Conservation (phyloP, 257 asterid genomes). For the Plantago major region DNA sequence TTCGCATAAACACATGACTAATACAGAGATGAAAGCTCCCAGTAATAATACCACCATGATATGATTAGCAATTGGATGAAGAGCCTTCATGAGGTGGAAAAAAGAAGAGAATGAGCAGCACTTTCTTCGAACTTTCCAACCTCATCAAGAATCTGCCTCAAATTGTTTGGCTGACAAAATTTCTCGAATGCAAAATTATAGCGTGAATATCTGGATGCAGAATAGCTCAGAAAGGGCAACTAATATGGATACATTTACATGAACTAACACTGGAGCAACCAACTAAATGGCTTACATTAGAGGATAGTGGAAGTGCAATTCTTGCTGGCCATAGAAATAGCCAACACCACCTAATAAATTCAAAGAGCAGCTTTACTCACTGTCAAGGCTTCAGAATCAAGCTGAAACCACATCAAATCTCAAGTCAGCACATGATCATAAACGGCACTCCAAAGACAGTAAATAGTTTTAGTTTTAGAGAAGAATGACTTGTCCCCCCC, state of each 20-base stretch:
- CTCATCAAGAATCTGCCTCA: no score
- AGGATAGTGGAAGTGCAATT: slow-evolving; percentile 60
- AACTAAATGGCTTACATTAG: slow-evolving; percentile 48
- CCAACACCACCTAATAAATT: slow-evolving; percentile 97
- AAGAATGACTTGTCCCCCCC: slow-evolving; percentile 8
- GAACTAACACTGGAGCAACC: slow-evolving; percentile 4
- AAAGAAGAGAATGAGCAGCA: no score
- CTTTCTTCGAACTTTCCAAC: no score
- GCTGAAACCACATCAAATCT: slow-evolving; percentile 45
- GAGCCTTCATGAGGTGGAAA: no score
- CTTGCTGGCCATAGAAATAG: slow-evolving; percentile 89
- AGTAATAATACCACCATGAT: no score
- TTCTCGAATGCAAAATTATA: no score
- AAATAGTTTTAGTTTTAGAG: neutral
- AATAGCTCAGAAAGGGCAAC: no score
- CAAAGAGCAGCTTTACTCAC: slow-evolving; percentile 79
- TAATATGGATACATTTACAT: neutral
- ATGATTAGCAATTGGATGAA: no score
- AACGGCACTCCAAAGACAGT: neutral
- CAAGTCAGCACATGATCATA: slow-evolving; percentile 16
- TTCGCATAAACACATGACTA: no score
- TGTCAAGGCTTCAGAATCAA: slow-evolving; percentile 49
- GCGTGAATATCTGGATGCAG: no score
- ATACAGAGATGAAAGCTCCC: no score
- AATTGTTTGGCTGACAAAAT: no score